phyloP scores from a whole-genome alignment of 495 filamentous ascomycete genomes.

The Penicillium manginii region DNA sequence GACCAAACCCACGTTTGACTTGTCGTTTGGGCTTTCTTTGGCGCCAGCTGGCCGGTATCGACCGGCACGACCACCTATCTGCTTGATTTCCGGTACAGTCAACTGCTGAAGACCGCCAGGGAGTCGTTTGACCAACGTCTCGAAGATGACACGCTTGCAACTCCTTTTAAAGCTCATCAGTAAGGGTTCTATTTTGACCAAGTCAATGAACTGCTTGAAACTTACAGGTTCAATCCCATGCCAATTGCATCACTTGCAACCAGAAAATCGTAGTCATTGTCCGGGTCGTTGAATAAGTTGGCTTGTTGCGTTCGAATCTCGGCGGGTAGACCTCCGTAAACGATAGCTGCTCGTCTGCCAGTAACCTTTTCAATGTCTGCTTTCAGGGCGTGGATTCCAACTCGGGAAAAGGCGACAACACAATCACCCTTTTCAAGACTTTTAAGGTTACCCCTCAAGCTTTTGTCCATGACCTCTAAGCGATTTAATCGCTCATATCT shows the following conservation, averaged over 20 bases:
- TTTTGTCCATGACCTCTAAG: conserved; percentile 64
- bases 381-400: conserved; percentile 82
- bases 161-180: conserved; percentile 53
- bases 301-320: conserved; percentile 93
- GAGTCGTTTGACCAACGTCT: conserved; percentile 69
- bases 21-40: conserved; percentile 28
- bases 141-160: conserved; percentile 89
- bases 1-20: conserved; percentile 65
- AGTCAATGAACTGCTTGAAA: conserved; percentile 11
- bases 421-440: conserved; percentile 88
- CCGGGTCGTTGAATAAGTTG: conserved; percentile 86
- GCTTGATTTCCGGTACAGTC: conserved; percentile 79
- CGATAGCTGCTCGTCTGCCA: conserved; percentile 79
- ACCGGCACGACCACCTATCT: conserved; percentile 93
- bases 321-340: conserved; percentile 91
- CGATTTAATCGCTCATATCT: conserved; percentile 82
- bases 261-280: conserved; percentile 93
- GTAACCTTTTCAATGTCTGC: conserved; percentile 74
- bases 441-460: conserved; percentile 62
- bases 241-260: conserved; percentile 96
- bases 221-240: conserved; percentile 91
- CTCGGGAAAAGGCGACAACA: conserved; percentile 79
- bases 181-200: not conserved
- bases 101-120: conserved; percentile 55
- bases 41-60: conserved; percentile 76